Evolutionary conservation across 2,329 filamentous ascomycete genomes (phyloP).

Genomic region (Pseudogymnoascus sp.): DNA sequence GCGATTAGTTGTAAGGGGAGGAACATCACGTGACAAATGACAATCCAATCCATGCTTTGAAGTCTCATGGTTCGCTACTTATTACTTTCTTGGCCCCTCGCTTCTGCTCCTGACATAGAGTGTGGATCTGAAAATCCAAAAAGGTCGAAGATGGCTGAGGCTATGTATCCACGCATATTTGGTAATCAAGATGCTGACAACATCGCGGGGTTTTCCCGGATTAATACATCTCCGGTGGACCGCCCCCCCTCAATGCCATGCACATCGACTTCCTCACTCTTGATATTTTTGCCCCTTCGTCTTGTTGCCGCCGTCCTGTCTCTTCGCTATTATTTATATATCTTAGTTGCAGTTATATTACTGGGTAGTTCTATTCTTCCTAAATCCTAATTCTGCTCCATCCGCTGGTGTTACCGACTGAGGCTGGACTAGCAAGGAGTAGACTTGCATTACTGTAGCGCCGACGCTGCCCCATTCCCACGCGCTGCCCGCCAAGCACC

Average conservation of each 20-base stretch:
- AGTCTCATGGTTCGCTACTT: not conserved
- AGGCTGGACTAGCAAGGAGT: not conserved
- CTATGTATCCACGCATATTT: not conserved
- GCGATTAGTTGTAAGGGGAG: not conserved
- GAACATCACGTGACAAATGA: not conserved
- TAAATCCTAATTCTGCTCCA: not conserved
- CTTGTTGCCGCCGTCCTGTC: not conserved
- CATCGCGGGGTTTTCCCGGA: not conserved
- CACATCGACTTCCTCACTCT: not conserved
- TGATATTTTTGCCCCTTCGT: not conserved
- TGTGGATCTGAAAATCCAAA: not conserved
- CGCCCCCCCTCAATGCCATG: not conserved
- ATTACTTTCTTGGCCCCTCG: not conserved
- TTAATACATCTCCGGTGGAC: conserved; percentile 1
- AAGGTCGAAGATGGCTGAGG: conserved; percentile 23
- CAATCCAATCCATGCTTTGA: not conserved
- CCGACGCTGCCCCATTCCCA: not conserved
- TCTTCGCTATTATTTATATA: not conserved
- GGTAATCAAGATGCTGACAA: not conserved
- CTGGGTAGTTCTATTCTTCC: not conserved
- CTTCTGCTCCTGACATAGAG: not conserved
- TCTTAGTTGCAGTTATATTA: not conserved
- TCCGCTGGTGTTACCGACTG: not conserved
- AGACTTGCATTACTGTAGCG: conserved; percentile 4
- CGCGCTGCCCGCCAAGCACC: not conserved